A percentile compares a stretch with the other conserved stretches of the same genome.
Conservation (phyloP, 164 flowering plant species). For the Stephania japonica region DNA sequence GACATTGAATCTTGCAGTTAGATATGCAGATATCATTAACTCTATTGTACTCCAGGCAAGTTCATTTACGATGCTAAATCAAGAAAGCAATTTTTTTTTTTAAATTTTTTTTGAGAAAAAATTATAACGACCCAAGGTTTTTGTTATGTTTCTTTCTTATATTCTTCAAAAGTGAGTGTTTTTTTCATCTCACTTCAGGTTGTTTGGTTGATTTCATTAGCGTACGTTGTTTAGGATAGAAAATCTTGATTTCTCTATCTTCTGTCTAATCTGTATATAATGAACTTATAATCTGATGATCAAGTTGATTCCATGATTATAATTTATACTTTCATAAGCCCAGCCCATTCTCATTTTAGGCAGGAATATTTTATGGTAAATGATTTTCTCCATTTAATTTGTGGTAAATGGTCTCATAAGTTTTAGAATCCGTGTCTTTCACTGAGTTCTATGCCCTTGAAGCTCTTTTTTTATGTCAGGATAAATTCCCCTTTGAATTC, state of each 20-base stretch:
- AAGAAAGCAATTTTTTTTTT: too few species aligned
- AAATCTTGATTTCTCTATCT: not conserved
- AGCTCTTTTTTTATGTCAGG: too few species aligned
- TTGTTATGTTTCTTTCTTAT: not conserved
- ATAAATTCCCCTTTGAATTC: too few species aligned
- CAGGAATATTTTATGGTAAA: too few species aligned
- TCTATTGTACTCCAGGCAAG: constrained; percentile 71
- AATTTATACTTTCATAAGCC: too few species aligned
- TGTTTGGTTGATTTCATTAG: not conserved
- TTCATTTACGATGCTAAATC: not conserved
- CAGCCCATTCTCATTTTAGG: too few species aligned
- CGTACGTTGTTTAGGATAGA: not conserved
- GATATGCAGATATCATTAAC: constrained; percentile 75
- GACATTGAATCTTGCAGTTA: constrained; percentile 64
- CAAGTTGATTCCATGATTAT: too few species aligned
- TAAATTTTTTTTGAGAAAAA: not conserved
- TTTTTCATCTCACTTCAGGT: not conserved
- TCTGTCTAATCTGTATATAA: not conserved
- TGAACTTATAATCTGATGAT: too few species aligned
- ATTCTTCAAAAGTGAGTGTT: not conserved
- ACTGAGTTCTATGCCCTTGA: too few species aligned
- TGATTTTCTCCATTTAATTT: too few species aligned
- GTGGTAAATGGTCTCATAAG: too few species aligned
- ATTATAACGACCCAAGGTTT: not conserved
- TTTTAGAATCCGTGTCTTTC: too few species aligned